A percentile compares a stretch with the other conserved stretches of the same genome.
Conservation (phyloP, 768 basidiomycete genomes). For the Pisolithus marmoratus region DNA sequence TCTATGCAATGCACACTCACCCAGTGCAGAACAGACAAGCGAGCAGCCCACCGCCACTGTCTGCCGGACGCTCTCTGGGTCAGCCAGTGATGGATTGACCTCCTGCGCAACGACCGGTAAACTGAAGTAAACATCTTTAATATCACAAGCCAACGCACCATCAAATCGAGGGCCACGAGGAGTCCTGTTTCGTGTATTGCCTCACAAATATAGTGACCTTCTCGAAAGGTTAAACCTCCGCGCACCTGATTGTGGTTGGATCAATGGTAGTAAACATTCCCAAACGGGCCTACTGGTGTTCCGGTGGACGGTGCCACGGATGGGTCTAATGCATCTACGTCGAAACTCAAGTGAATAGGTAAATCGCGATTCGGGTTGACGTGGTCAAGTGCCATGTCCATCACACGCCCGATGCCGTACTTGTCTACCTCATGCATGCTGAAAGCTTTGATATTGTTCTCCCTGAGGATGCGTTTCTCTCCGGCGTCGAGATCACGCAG, state of each 20-base stretch:
- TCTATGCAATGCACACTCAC: slow-evolving; percentile 36
- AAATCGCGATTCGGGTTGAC: slow-evolving; percentile 79
- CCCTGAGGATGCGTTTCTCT: slow-evolving; percentile 81
- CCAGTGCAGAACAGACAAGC: slow-evolving; percentile 74
- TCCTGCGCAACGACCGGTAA: slow-evolving; percentile 47
- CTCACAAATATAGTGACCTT: slow-evolving; percentile 98
- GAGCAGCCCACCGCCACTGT: slow-evolving; percentile 91
- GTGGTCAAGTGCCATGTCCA: slow-evolving; percentile 94
- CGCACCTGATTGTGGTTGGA: slow-evolving; percentile 50
- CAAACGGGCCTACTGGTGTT: slow-evolving; percentile 59
- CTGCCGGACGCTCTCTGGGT: slow-evolving; percentile 67
- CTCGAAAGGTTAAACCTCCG: slow-evolving; percentile 93
- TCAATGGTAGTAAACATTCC: neutral
- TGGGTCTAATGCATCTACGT: slow-evolving; percentile 93
- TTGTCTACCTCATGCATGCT: slow-evolving; percentile 88
- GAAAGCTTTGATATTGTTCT: slow-evolving; percentile 79
- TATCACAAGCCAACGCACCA: slow-evolving; percentile 48
- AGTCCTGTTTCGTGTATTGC: slow-evolving; percentile 88
- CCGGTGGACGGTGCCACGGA: slow-evolving; percentile 94
- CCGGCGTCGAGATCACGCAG: slow-evolving; percentile 87
- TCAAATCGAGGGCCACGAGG: slow-evolving; percentile 88
- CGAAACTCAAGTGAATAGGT: slow-evolving; percentile 95
- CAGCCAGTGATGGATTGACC: slow-evolving; percentile 91
- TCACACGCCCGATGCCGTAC: slow-evolving; percentile 89
- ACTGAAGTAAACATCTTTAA: neutral